Conservation (phyloP, 352 stramenopile genomes). For the Phytophthora cactorum region DNA sequence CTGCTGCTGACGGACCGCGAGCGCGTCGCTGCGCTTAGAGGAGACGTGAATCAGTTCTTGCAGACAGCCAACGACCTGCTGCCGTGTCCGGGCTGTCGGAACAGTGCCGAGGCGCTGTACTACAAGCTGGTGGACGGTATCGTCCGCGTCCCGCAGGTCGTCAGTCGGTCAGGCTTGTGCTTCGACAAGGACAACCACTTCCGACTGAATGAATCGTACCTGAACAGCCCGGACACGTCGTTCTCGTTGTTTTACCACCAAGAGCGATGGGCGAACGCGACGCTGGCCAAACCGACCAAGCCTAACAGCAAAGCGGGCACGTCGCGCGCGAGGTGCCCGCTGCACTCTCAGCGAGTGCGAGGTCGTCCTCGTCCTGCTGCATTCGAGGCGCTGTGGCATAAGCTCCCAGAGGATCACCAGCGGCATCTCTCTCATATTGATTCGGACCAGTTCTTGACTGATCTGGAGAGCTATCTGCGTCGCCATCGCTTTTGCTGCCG, state of each 20-base stretch:
- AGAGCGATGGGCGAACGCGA: constrained; percentile 64
- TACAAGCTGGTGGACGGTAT: constrained; percentile 66
- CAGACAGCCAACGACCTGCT: constrained; percentile 76
- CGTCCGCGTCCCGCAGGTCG: constrained; percentile 45
- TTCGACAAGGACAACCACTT: constrained; percentile 72
- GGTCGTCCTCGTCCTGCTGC: constrained; percentile 72
- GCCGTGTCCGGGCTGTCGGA: constrained; percentile 81
- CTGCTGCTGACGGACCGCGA: constrained; percentile 80
- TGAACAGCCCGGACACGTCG: constrained; percentile 66
- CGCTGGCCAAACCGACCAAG: constrained; percentile 59
- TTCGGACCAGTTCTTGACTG: constrained; percentile 87
- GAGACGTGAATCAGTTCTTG: constrained; percentile 72
- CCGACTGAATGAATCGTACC: constrained; percentile 70
- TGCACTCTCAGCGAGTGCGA: constrained; percentile 81
- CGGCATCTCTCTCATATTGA: constrained; percentile 85
- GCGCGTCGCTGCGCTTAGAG: constrained; percentile 68
- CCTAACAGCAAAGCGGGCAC: constrained; percentile 36
- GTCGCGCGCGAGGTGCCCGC: constrained; percentile 63
- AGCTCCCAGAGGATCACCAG: constrained; percentile 80
- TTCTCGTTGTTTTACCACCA: constrained; percentile 85
- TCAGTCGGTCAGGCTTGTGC: constrained; percentile 57
- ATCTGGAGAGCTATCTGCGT: constrained; percentile 84
- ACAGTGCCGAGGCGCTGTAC: constrained; percentile 77
- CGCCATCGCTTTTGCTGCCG: constrained; percentile 89
- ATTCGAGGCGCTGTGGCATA: constrained; percentile 83